Conservation (phyloP, 306 rosid genomes). For the barrel medic (Medicago truncatula) region DNA sequence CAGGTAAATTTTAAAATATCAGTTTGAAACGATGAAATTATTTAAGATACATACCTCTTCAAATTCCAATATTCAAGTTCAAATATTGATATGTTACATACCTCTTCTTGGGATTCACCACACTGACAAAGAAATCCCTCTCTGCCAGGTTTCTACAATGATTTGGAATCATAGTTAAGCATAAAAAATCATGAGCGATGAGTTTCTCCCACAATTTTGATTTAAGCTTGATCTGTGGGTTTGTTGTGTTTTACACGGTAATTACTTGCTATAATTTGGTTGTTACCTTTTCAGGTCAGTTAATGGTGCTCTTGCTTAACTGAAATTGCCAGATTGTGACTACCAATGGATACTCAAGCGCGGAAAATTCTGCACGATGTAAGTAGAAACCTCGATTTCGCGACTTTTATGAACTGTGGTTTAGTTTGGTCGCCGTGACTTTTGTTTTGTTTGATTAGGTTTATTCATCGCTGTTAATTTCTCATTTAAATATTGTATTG, state of each 20-base stretch:
- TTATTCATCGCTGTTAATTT: conserved; percentile 19
- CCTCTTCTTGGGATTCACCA: no score
- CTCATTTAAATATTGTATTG: no score
- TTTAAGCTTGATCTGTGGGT: conserved; percentile 15
- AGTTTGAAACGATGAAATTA: no score
- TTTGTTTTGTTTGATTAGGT: conserved; percentile 30
- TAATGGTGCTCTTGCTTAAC: conserved; percentile 28
- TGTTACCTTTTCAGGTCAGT: conserved; percentile 45
- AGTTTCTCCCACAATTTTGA: background rate
- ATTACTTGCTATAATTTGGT: background rate
- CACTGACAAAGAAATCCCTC: no score
- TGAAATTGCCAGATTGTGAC: conserved; percentile 29
- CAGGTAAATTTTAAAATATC: no score
- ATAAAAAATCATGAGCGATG: conserved; percentile 17
- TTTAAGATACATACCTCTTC: no score
- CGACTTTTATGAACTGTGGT: conserved; percentile 4
- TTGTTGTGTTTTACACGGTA: conserved; percentile 4
- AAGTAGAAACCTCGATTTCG: conserved; percentile 41
- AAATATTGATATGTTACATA: no score
- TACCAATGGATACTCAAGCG: conserved; percentile 46
- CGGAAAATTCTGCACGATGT: conserved; percentile 54
- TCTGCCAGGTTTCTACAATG: no score
- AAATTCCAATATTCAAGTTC: no score
- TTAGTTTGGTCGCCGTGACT: conserved; percentile 26
- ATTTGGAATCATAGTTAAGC: no score